A percentile compares a stretch with the other conserved stretches of the same genome.
These are phyloP conservation scores for Colletotrichum australisinense DNA, from an alignment of 2,329 filamentous ascomycete genomes.

Conservation along the genomic window DNA sequence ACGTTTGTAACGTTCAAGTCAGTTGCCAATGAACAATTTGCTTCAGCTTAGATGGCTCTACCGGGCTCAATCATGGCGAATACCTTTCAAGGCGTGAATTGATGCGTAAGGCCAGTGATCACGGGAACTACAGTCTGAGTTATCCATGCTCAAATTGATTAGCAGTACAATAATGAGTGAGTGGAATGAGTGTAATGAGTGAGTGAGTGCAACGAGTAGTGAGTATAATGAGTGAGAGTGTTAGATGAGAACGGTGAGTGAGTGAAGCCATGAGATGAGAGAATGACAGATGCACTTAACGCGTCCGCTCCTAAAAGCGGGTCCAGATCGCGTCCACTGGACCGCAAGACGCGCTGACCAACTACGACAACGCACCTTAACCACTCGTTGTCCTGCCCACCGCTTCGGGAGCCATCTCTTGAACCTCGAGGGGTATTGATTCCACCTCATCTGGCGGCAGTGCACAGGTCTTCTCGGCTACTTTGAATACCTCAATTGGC, in stretches of 20 bases:
- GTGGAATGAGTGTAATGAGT: neutral
- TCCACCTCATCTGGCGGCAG: neutral
- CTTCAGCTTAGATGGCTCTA: no score
- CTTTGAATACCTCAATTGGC: neutral
- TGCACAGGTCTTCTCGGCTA: neutral
- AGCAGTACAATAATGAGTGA: neutral
- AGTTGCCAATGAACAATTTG: no score
- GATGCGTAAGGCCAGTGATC: no score
- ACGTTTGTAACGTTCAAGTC: no score
- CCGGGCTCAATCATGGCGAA: no score
- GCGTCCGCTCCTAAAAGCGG: constrained; percentile 4
- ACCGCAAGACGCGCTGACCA: constrained; percentile 17
- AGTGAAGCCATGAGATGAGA: neutral
- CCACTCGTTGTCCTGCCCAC: neutral
- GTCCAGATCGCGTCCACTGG: constrained; percentile 7
- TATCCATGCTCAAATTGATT: no score
- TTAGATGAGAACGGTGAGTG: neutral
- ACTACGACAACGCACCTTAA: neutral
- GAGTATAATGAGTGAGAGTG: neutral
- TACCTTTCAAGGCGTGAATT: no score
- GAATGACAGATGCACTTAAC: constrained; percentile 14
- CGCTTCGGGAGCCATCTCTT: neutral
- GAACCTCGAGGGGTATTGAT: neutral
- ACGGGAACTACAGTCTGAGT: no score
- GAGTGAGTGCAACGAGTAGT: neutral